These are phyloP conservation scores for Decorospora gaudefroyi DNA, from an alignment of 2,329 filamentous ascomycete genomes.

Conservation along the genomic window DNA sequence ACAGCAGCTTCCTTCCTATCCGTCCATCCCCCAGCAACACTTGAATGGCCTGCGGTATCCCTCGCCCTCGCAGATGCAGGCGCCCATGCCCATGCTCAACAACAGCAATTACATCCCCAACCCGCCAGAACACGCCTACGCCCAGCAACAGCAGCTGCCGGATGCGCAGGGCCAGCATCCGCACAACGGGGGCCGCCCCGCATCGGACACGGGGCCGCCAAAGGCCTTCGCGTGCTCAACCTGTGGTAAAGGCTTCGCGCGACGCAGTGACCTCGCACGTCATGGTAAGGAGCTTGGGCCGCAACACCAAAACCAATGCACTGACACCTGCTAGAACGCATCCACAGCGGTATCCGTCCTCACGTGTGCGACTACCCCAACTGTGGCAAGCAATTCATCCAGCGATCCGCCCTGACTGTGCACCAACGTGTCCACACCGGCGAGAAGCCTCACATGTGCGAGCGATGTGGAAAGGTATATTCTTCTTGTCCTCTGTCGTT, in stretches of 20 bases:
- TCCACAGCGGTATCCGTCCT: constrained; percentile 87
- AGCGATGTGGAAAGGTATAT: constrained; percentile 89
- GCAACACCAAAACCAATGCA: constrained; percentile 33
- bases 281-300: constrained; percentile 71
- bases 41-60: constrained; percentile 59
- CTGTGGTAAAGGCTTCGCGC: constrained; percentile 88
- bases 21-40: constrained; percentile 55
- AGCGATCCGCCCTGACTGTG: constrained; percentile 91
- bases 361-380: constrained; percentile 88
- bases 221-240: constrained; percentile 89
- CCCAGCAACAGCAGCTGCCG: constrained; percentile 46
- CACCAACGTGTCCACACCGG: constrained; percentile 95
- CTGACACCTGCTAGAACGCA: constrained; percentile 70
- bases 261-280: constrained; percentile 88
- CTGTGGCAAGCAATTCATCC: constrained; percentile 96
- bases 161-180: constrained; percentile 49
- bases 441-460: constrained; percentile 98
- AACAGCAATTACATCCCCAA: constrained; percentile 60
- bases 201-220: constrained; percentile 57
- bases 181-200: constrained; percentile 51
- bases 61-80: constrained; percentile 57
- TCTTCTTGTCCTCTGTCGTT: neutral
- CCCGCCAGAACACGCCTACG: constrained; percentile 55
- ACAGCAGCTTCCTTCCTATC: constrained; percentile 55
- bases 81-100: constrained; percentile 60